Percentiles rank a stretch among this genome's conserved stretches.
These are phyloP conservation scores for Cichorium intybus DNA, from an alignment of 140 eudicot genomes.

Conservation along the genomic window DNA sequence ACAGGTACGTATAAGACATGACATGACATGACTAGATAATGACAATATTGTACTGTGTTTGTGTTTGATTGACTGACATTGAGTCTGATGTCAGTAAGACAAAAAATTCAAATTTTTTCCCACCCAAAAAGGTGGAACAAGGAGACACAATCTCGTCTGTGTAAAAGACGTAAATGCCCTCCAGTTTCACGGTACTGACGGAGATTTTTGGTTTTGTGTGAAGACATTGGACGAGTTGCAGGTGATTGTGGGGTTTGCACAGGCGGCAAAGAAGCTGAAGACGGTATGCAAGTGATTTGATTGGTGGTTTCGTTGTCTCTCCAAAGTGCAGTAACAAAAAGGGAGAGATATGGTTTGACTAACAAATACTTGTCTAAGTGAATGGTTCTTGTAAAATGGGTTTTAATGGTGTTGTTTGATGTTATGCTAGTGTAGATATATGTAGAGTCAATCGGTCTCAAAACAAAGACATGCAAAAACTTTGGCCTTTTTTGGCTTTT, in stretches of 20 bases:
- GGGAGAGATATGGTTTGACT: constrained; percentile 26
- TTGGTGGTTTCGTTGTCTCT: background rate
- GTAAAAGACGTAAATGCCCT: background rate
- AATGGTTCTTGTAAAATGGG: constrained; percentile 21
- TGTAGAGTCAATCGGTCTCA: constrained; percentile 17
- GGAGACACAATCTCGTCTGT: background rate
- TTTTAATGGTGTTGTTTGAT: constrained; percentile 14
- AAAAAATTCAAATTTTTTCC: background rate
- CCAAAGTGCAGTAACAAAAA: constrained; percentile 19
- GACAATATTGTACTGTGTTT: background rate
- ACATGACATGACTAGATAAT: no score
- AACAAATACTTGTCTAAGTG: constrained; percentile 32
- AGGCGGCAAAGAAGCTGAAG: constrained; percentile 79
- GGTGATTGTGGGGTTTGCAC: constrained; percentile 67
- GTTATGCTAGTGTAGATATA: constrained; percentile 25
- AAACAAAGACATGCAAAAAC: constrained; percentile 21
- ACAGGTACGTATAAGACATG: constrained; percentile 43
- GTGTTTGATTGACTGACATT: no score
- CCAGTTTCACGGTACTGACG: no score
- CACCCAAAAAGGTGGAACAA: background rate
- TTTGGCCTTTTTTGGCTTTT: constrained; percentile 26
- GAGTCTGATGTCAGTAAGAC: background rate
- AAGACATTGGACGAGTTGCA: constrained; percentile 78
- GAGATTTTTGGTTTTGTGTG: constrained; percentile 18
- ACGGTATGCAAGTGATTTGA: constrained; percentile 52